Percentiles rank a stretch among this genome's conserved stretches.
Conservation (phyloP, 352 stramenopile species). For the Globisporangium cystogenes region DNA sequence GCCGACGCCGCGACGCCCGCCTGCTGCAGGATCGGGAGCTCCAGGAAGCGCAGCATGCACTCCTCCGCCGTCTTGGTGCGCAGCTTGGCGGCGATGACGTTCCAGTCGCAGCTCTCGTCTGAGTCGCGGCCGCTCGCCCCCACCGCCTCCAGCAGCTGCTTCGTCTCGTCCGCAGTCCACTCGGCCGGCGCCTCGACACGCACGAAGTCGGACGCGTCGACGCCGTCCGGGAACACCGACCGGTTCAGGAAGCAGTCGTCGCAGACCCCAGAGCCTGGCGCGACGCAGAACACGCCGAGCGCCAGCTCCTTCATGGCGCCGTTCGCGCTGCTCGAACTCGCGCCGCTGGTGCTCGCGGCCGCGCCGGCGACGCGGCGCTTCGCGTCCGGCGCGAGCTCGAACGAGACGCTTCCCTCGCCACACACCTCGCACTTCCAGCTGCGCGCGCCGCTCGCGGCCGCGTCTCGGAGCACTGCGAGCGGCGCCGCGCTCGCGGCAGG, state of each 20-base stretch:
- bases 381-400: constrained; percentile 50
- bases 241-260: constrained; percentile 60
- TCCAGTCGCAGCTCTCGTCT: constrained; percentile 64
- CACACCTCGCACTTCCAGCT: constrained; percentile 45
- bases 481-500: constrained; percentile 2
- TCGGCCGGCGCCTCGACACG: constrained; percentile 17
- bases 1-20: not conserved
- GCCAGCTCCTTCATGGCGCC: constrained; percentile 31
- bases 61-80: constrained; percentile 66
- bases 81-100: constrained; percentile 62
- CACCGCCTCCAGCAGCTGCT: constrained; percentile 46
- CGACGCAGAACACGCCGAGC: constrained; percentile 34
- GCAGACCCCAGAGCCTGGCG: constrained; percentile 59
- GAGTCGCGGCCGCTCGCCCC: constrained; percentile 17
- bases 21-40: constrained; percentile 52
- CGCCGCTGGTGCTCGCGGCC: constrained; percentile 1
- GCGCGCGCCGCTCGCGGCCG: not conserved
- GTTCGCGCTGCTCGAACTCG: constrained; percentile 4
- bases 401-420: constrained; percentile 28
- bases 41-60: constrained; percentile 74
- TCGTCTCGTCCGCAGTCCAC: constrained; percentile 48
- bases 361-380: constrained; percentile 42
- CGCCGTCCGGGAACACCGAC: constrained; percentile 44
- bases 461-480: constrained; percentile 29
- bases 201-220: constrained; percentile 62